phyloP scores from a whole-genome alignment of 495 filamentous ascomycete species.

The Hypoxylon fragiforme region DNA sequence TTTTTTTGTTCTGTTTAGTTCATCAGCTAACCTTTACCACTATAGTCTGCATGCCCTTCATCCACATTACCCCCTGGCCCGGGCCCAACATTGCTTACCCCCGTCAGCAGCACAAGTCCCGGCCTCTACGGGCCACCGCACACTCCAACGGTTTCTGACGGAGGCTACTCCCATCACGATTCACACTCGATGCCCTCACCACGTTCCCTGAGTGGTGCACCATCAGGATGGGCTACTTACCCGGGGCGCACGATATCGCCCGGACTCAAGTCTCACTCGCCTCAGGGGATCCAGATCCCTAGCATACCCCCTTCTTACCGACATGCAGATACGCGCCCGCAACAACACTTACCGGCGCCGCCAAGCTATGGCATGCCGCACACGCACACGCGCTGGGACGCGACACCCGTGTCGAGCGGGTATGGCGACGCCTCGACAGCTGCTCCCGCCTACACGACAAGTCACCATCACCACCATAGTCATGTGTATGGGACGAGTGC shows the following conservation, averaged over 20 bases:
- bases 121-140: constrained; percentile 44
- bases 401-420: constrained; percentile 34
- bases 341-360: constrained; percentile 29
- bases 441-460: constrained; percentile 39
- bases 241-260: constrained; percentile 45
- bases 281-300: constrained; percentile 41
- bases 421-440: constrained; percentile 47
- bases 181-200: constrained; percentile 46
- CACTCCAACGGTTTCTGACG: constrained; percentile 43
- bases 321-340: constrained; percentile 26
- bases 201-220: constrained; percentile 43
- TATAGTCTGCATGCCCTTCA: constrained; percentile 35
- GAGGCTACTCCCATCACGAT: constrained; percentile 42
- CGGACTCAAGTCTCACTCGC: constrained; percentile 42
- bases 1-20: too few relatives aligned
- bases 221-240: constrained; percentile 44
- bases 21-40: constrained; percentile 2
- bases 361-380: constrained; percentile 34
- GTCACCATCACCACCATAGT: constrained; percentile 38
- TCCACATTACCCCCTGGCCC: constrained; percentile 38
- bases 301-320: constrained; percentile 33
- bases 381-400: constrained; percentile 33
- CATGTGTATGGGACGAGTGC: constrained; percentile 46
- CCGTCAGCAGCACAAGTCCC: constrained; percentile 41
- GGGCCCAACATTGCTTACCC: constrained; percentile 37